Base-by-base conservation (phyloP, 306 rosid species). In the Glycine latifolia region DNA sequence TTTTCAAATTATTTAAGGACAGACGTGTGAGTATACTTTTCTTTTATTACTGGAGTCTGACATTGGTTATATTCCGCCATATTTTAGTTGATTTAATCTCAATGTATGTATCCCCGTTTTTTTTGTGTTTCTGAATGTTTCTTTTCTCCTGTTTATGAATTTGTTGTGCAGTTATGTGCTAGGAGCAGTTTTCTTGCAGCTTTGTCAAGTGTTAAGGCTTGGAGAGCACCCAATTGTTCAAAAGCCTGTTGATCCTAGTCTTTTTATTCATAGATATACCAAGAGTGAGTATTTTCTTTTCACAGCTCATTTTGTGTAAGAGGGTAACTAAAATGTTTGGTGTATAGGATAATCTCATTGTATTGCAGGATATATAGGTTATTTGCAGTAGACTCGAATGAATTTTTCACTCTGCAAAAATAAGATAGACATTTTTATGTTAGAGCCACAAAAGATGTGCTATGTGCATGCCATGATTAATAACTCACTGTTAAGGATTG, bases 101-200 rank as follows among this genome's bases (percentile, higher is more conserved):
- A 37, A 71, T 53, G 53, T 81, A 71, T 53, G 53, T 81, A 55
- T 80, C 39, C 48, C 61, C 16, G 37, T 53, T 68, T 48, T 48
- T 78, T 71, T 13, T 69, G 56, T 77, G 37, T 73, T 69, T 83
- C 49, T 80, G 63, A 72, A 16, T 35, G 60, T 75, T 87, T 43
- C 53, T 73, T 85, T 86, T 53, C 8, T 81, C 54, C 16, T 75
- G 14, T 77, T 56, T 26, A 49, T 78, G 84, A 14, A 44, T 35
- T 35, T 73, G 76, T 76, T 80, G 49, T 82, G 90, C 85, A 94
- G 98, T 63, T 94, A 94, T 67, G 89, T 81, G 68, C 90, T 94
- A 9, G 98, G 97, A 44, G 90, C 90, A 56, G 95, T 88, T 44
- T 94, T 90, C 86, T 84, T 94, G 89, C 97, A 94, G 88, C 98